These are phyloP conservation scores for Hondaea fermentalgiana DNA, from an alignment of 108 stramenopile genomes.

Conservation along the genomic window DNA sequence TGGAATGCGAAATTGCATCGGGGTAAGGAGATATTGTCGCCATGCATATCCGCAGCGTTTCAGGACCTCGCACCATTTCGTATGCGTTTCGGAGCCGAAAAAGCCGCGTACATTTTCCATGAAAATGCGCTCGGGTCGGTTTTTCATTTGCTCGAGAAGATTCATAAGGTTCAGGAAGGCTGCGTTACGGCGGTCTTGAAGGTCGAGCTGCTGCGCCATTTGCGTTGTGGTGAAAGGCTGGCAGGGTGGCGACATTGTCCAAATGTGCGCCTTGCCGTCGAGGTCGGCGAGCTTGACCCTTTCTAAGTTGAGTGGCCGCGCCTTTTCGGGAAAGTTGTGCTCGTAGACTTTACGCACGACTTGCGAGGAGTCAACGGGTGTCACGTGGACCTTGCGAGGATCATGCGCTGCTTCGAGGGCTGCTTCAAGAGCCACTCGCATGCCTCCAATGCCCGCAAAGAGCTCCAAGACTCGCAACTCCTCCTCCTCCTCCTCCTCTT, in stretches of 20 bases:
- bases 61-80: neutral
- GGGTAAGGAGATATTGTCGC: neutral
- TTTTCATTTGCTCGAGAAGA: neutral
- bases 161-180: neutral
- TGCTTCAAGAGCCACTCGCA: neutral
- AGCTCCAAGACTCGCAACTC: neutral
- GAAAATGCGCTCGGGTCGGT: neutral
- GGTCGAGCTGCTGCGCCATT: neutral
- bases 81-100: neutral
- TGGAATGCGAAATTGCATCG: constrained; percentile 7
- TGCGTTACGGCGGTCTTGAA: neutral
- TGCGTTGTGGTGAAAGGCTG: neutral
- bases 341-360: neutral
- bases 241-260: constrained; percentile 15
- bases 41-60: neutral
- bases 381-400: neutral
- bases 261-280: neutral
- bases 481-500: too few species aligned
- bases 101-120: neutral
- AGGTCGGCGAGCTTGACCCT: neutral
- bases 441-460: neutral
- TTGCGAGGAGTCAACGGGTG: neutral
- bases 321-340: neutral
- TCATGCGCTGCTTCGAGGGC: neutral
- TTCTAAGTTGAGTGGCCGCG: neutral